Conservation (phyloP, 306 rosid genomes). For the Dalbergia cultrata region DNA sequence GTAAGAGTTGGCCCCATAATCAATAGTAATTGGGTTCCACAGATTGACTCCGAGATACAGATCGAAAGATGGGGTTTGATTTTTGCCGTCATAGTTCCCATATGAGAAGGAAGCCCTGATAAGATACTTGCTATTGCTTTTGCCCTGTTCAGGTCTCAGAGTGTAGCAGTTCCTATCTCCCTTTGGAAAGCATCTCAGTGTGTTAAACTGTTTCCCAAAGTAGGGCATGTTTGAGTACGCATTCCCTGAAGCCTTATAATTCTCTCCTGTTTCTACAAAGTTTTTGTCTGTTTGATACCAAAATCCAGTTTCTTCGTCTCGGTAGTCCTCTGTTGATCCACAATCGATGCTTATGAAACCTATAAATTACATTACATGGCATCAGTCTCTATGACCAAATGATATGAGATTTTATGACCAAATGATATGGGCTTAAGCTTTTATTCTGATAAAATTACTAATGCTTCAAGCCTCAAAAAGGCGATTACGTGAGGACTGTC, state of each 20-base stretch:
- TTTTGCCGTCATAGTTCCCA: constrained; percentile 56
- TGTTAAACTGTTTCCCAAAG: constrained; percentile 19
- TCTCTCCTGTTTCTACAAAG: constrained; percentile 32
- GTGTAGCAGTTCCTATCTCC: constrained; percentile 64
- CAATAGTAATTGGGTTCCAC: constrained; percentile 32
- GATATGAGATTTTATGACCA: too few species aligned
- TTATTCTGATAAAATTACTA: too few species aligned
- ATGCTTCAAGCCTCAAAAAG: too few species aligned
- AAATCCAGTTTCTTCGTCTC: not conserved
- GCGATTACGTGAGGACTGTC: too few species aligned
- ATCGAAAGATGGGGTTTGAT: constrained; percentile 44
- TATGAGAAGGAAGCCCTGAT: constrained; percentile 57
- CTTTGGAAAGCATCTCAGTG: constrained; percentile 59
- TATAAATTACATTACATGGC: not conserved
- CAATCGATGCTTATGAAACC: constrained; percentile 47
- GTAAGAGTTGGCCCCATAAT: not conserved
- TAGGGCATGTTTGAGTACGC: not conserved
- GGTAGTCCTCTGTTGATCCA: not conserved
- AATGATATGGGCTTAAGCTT: too few species aligned
- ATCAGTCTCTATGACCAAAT: too few species aligned
- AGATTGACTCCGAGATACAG: constrained; percentile 54
- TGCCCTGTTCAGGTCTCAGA: constrained; percentile 48
- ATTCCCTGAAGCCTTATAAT: not conserved
- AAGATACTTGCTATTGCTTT: constrained; percentile 44
- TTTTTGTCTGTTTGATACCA: not conserved